A percentile compares a stretch with the other conserved stretches of the same genome.
Conservation (phyloP, 805 yeast species). For the Metschnikowia lochheadii region DNA sequence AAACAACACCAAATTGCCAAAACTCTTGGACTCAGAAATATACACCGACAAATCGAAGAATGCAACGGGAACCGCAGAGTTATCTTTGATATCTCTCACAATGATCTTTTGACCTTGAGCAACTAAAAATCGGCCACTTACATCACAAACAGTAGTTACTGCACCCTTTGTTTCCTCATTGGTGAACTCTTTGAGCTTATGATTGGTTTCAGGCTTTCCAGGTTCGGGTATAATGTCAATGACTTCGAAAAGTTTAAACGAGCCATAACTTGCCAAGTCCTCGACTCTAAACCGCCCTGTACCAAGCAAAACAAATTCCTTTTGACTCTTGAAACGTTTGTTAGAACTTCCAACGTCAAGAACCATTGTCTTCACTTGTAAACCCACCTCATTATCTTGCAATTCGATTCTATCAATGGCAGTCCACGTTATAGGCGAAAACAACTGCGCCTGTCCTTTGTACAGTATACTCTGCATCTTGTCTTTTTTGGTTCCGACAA, state of each 20-base stretch:
- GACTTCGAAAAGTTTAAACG: constrained; percentile 67
- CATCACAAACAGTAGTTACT: constrained; percentile 68
- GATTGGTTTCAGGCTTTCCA: constrained; percentile 77
- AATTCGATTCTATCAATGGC: constrained; percentile 67
- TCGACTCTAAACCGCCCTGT: constrained; percentile 73
- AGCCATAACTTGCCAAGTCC: constrained; percentile 75
- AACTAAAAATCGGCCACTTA: constrained; percentile 77
- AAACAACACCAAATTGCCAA: constrained; percentile 74
- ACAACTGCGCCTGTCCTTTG: constrained; percentile 56
- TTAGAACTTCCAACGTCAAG: constrained; percentile 43
- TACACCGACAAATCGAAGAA: constrained; percentile 82
- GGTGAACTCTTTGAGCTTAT: constrained; percentile 67
- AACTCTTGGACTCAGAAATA: constrained; percentile 73
- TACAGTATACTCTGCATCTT: constrained; percentile 54
- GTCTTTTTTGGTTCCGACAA: constrained; percentile 52
- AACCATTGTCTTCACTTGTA: constrained; percentile 51
- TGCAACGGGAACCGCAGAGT: constrained; percentile 90
- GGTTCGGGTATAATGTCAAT: constrained; percentile 88
- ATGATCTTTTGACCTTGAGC: constrained; percentile 84
- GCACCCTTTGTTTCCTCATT: constrained; percentile 81
- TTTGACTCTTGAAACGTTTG: constrained; percentile 45
- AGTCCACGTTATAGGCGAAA: constrained; percentile 75
- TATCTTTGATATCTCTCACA: constrained; percentile 80
- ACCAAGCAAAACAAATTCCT: constrained; percentile 75
- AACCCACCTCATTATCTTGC: constrained; percentile 63